Percentiles rank a stretch among this genome's conserved stretches.
Evolutionary conservation across 208 protist species (phyloP).

Genomic region (Acanthamoeba healyi): DNA sequence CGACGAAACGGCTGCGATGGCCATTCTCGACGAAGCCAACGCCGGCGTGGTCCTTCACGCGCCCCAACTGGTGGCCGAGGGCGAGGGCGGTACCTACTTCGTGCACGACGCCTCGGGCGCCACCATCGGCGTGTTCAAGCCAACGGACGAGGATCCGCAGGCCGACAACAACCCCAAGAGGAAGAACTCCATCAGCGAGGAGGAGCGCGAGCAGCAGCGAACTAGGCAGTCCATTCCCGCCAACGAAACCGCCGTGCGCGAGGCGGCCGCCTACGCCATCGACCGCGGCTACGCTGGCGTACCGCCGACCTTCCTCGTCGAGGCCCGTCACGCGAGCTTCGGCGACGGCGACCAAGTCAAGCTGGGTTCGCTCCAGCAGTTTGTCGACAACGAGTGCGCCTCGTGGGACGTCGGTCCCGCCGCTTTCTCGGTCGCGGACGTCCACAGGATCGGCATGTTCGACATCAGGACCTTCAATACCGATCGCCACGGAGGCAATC

Average conservation of each 20-base stretch:
- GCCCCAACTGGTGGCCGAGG: slow-evolving; percentile 42
- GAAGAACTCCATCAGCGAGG: not conserved
- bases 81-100: slow-evolving; percentile 64
- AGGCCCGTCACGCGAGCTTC: slow-evolving; percentile 29
- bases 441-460: slow-evolving; percentile 67
- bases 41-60: slow-evolving; percentile 2
- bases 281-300: slow-evolving; percentile 51
- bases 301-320: slow-evolving; percentile 55
- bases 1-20: not conserved
- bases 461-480: slow-evolving; percentile 64
- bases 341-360: slow-evolving; percentile 28
- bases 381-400: slow-evolving; percentile 32
- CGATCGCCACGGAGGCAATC: slow-evolving; percentile 60
- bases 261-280: slow-evolving; percentile 55
- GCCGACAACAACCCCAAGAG: slow-evolving; percentile 73
- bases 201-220: not conserved
- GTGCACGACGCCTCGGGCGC: not conserved
- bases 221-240: slow-evolving; percentile 56
- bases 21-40: slow-evolving; percentile 60
- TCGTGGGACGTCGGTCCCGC: slow-evolving; percentile 69
- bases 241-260: slow-evolving; percentile 55
- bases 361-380: slow-evolving; percentile 66
- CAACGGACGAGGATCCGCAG: slow-evolving; percentile 70
- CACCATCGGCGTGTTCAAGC: slow-evolving; percentile 71
- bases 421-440: slow-evolving; percentile 58